Conservation (phyloP, 805 yeast genomes). For the Candida vaughaniae region DNA sequence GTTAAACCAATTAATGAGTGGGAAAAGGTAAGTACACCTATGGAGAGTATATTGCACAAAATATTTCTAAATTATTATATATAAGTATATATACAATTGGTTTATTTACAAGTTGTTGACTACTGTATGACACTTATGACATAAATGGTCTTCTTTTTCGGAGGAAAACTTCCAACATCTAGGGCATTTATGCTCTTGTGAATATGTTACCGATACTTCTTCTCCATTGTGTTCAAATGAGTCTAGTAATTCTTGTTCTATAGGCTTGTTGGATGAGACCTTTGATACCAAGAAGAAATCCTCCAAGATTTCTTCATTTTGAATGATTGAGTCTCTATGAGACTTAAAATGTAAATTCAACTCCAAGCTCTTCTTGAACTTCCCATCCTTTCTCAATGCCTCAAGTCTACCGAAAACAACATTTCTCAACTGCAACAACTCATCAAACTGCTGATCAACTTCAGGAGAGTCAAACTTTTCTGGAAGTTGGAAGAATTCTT, state of each 20-base stretch:
- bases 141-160: slow-evolving; percentile 49
- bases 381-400: slow-evolving; percentile 51
- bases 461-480: slow-evolving; percentile 28
- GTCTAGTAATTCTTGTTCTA: slow-evolving; percentile 7
- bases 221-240: slow-evolving; percentile 18
- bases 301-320: slow-evolving; percentile 25
- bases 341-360: slow-evolving; percentile 38
- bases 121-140: slow-evolving; percentile 61
- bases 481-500: slow-evolving; percentile 36
- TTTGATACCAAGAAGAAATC: slow-evolving; percentile 65
- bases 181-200: slow-evolving; percentile 69
- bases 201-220: slow-evolving; percentile 38
- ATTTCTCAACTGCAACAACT: slow-evolving; percentile 49
- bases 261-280: slow-evolving; percentile 35
- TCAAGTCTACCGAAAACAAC: slow-evolving; percentile 54
- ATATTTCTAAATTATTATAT: slow-evolving; percentile 4
- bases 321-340: slow-evolving; percentile 8
- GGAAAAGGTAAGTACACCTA: slow-evolving; percentile 46
- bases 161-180: slow-evolving; percentile 89
- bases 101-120: too few species aligned
- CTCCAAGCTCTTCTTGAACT: slow-evolving; percentile 59
- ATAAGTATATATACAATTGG: too few species aligned
- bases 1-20: slow-evolving; percentile 80
- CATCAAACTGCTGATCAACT: slow-evolving; percentile 44
- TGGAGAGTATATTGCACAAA: too few species aligned